Conservation (phyloP, 345 rosid genomes). For the Salix koriyanagi region DNA sequence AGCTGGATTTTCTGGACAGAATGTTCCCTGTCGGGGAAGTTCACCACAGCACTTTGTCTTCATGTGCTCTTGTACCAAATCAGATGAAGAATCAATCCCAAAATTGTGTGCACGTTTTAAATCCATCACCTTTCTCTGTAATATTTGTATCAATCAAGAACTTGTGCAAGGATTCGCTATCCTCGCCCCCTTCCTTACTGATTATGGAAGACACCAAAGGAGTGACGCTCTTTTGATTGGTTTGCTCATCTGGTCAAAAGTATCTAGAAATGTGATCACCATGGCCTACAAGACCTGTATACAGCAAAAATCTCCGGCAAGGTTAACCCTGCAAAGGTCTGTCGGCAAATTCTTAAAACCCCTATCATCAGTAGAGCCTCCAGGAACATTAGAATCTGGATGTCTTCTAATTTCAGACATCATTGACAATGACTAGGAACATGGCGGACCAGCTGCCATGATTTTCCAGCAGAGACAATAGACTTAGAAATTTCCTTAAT, state of each 20-base stretch:
- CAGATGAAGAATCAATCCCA: constrained; percentile 17
- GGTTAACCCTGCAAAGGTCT: constrained; percentile 52
- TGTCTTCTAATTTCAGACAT: constrained; percentile 31
- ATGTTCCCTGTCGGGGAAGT: constrained; percentile 31
- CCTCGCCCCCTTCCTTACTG: constrained; percentile 24
- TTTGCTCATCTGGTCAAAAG: constrained; percentile 42
- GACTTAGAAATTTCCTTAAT: constrained; percentile 69
- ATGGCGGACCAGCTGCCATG: constrained; percentile 80
- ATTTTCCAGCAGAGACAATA: constrained; percentile 93
- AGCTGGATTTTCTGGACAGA: constrained; percentile 79
- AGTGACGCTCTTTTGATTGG: constrained; percentile 36
- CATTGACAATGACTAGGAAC: constrained; percentile 40
- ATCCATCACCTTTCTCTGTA: constrained; percentile 36
- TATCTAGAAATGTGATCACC: constrained; percentile 64
- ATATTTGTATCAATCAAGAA: constrained; percentile 44
- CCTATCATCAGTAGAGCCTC: constrained; percentile 22
- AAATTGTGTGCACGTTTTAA: constrained; percentile 27
- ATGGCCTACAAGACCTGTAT: constrained; percentile 72
- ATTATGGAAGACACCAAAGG: constrained; percentile 26
- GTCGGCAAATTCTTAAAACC: constrained; percentile 16
- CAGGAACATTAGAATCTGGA: constrained; percentile 28
- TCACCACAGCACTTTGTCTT: constrained; percentile 22
- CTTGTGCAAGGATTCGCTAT: constrained; percentile 33
- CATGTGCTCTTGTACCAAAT: constrained; percentile 18
- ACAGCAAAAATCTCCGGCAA: constrained; percentile 72